These are phyloP conservation scores for Sporothrix dimorphospora DNA, from an alignment of 2,329 filamentous ascomycete genomes.

Conservation along the genomic window DNA sequence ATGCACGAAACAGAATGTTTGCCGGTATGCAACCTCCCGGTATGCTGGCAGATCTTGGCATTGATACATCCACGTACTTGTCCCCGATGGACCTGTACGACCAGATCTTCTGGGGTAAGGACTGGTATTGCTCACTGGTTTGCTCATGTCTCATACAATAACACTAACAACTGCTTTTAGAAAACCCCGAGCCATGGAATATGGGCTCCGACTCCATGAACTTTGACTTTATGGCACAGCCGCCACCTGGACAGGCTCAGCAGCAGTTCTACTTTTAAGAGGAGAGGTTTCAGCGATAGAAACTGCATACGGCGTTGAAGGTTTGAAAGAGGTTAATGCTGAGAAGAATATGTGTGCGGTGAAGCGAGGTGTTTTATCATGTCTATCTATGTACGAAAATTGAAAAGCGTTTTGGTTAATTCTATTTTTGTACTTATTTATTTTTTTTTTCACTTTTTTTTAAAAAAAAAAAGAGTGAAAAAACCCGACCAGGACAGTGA, in stretches of 20 bases:
- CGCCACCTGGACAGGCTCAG: conserved; percentile 60
- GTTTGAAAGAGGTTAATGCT: neutral
- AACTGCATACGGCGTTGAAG: no score
- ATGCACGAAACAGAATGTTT: conserved; percentile 29
- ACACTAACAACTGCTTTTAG: conserved; percentile 41
- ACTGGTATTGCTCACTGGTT: neutral
- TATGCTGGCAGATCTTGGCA: conserved; percentile 50
- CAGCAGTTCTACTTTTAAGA: conserved; percentile 59
- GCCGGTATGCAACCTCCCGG: conserved; percentile 44
- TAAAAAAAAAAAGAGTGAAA: neutral
- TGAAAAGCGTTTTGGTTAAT: neutral
- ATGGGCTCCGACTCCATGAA: conserved; percentile 59
- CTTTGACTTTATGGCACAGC: conserved; percentile 64
- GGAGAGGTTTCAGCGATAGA: neutral
- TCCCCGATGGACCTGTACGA: conserved; percentile 70
- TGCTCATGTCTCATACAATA: neutral
- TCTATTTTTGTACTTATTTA: neutral
- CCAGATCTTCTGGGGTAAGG: conserved; percentile 68
- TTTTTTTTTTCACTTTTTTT: neutral
- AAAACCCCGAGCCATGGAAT: conserved; percentile 64
- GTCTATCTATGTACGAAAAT: neutral
- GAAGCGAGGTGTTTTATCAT: neutral
- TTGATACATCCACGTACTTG: conserved; percentile 63
- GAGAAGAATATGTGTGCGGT: neutral
- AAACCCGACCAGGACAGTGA: neutral